A percentile compares a stretch with the other conserved stretches of the same genome.
Evolutionary conservation across 179 eudicot species (phyloP).

Genomic region (Drosera spatulata): DNA sequence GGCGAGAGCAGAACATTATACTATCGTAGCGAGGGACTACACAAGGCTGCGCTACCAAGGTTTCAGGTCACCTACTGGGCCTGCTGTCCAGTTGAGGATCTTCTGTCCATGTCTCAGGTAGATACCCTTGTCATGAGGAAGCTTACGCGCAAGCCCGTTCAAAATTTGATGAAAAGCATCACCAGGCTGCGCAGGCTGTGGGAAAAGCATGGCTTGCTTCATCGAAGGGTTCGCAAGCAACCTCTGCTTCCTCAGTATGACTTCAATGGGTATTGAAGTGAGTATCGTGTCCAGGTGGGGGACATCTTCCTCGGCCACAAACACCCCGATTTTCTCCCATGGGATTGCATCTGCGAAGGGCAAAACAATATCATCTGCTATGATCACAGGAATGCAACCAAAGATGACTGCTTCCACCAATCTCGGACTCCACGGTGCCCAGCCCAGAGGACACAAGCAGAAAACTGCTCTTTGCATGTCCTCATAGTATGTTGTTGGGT

Average conservation of each 20-base stretch:
- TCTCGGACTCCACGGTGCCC: conserved; percentile 99
- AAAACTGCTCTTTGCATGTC: conserved; percentile 93
- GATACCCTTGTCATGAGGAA: conserved; percentile 53
- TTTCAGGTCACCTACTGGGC: conserved; percentile 77
- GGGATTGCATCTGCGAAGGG: conserved; percentile 98
- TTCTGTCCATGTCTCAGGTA: conserved; percentile 54
- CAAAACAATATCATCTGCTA: conserved; percentile 85
- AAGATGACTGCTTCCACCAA: conserved; percentile 92
- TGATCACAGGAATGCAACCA: conserved; percentile 90
- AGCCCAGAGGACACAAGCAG: conserved; percentile 91
- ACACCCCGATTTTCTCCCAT: conserved; percentile 89
- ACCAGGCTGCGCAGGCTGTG: conserved; percentile 83
- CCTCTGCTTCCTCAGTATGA: conserved; percentile 79
- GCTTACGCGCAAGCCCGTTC: conserved; percentile 88
- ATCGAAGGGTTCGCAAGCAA: conserved; percentile 88
- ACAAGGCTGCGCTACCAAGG: conserved; percentile 50
- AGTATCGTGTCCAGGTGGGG: conserved; percentile 73
- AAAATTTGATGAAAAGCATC: conserved; percentile 92
- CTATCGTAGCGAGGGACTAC: not conserved
- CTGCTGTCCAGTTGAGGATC: conserved; percentile 84
- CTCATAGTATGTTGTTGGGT: conserved; percentile 89
- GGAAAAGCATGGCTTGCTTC: conserved; percentile 92
- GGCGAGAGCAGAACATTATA: conserved; percentile 1
- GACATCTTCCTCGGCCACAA: conserved; percentile 76
- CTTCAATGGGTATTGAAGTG: conserved; percentile 72